Base-by-base conservation (phyloP, 2,329 filamentous ascomycete genomes). In the Ceratocystis papillata region DNA sequence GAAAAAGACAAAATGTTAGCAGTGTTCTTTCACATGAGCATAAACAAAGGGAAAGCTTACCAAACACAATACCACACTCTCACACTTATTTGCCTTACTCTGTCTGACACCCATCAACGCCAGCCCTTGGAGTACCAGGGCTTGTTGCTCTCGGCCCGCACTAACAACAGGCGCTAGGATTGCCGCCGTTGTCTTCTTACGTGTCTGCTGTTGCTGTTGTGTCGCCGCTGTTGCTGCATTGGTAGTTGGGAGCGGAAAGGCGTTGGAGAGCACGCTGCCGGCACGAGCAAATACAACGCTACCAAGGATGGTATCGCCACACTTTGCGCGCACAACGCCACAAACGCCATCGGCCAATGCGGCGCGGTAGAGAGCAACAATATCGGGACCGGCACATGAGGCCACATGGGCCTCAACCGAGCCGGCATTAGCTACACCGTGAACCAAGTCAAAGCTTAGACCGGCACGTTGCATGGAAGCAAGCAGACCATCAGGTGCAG, bases 281-380 rank as follows among this genome's bases (percentile, higher is more conserved):
- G 59, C 79, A 12, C 48, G 55, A 4, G 64, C 63, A 28, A 65
- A 37, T n/a, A 63, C 53, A 22, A 65, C 61, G 15, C 44, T 46
- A 10, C 66, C 63, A 10, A 67, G 25, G 66, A 87, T 87, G 61
- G 83, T 81, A 0, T 82, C 79, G 41, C 82, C 80, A 65, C 85
- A 80, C 75, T 91, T 94, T 25, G 90, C 90, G 37, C 90, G 83
- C 67, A 96, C 91, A 67, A 96, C 88, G 46, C 89, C 89, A 71
- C 89, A 93, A 15, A 86, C 81, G 68, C 85, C 83, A 28, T 83
- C 82, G 8, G 83, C 80, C 1, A 96, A 79, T 0, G 89, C 90
- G 65, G 86, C 81, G 65, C 84, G 84, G 76, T 96, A 96, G 22
- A 95, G 84, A 73, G 92, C 89, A 46, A 87, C 80, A 0, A 93